A percentile compares a stretch with the other conserved stretches of the same genome.
These are phyloP conservation scores for Colletotrichum sp. DNA, from an alignment of 2,329 filamentous ascomycete genomes.

Conservation along the genomic window DNA sequence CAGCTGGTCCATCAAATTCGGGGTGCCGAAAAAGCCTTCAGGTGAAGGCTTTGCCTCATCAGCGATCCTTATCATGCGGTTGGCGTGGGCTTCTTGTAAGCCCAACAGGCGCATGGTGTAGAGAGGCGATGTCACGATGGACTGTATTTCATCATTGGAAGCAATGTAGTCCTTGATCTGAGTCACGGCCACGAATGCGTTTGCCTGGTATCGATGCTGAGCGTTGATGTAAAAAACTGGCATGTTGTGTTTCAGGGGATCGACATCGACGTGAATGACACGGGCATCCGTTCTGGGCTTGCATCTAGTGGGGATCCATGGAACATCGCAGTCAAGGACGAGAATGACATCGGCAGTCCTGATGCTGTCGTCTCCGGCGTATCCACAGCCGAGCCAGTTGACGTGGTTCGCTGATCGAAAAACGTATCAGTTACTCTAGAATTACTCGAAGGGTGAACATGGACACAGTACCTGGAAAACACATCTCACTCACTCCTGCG, in stretches of 20 bases:
- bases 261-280: conserved; percentile 65
- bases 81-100: too few relatives aligned
- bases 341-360: conserved; percentile 81
- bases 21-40: conserved; percentile 54
- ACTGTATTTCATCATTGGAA: conserved; percentile 40
- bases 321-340: conserved; percentile 87
- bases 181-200: conserved; percentile 66
- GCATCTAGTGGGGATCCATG: conserved; percentile 83
- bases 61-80: neutral
- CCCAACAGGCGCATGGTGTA: too few relatives aligned
- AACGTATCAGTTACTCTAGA: too few relatives aligned
- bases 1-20: neutral
- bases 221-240: conserved; percentile 75
- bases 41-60: conserved; percentile 51
- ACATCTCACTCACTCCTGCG: conserved; percentile 82
- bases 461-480: conserved; percentile 58
- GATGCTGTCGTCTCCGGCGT: conserved; percentile 75
- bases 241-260: conserved; percentile 73
- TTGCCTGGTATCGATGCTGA: conserved; percentile 68
- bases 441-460: neutral
- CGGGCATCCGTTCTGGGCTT: conserved; percentile 41
- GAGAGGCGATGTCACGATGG: neutral
- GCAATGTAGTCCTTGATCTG: conserved; percentile 66
- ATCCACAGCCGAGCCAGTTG: conserved; percentile 72
- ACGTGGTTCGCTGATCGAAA: conserved; percentile 59